Evolutionary conservation across 306 rosid species (phyloP).

Genomic region (Dicorynia guianensis): DNA sequence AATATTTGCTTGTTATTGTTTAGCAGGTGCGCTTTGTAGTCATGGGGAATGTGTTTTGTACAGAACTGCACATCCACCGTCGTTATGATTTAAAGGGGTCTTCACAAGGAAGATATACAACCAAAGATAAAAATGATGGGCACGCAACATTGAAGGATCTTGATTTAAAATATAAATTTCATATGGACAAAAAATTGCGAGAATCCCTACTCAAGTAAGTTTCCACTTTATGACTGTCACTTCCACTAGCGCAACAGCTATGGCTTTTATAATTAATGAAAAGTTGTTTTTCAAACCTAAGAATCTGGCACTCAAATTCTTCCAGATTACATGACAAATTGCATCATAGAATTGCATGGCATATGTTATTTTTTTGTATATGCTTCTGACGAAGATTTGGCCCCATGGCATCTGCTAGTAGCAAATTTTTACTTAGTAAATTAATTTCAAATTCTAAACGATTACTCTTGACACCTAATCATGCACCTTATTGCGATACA

Average conservation of each 20-base stretch:
- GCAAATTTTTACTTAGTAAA: background rate
- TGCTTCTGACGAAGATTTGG: background rate
- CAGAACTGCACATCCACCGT: conserved; percentile 86
- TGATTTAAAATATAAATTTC: conserved; percentile 82
- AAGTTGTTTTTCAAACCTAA: conserved; percentile 5
- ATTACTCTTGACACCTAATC: background rate
- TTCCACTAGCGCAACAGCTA: conserved; percentile 20
- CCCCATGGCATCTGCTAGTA: background rate
- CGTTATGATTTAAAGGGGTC: conserved; percentile 97
- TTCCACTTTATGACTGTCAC: conserved; percentile 21
- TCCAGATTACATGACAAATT: background rate
- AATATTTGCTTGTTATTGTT: conserved; percentile 41
- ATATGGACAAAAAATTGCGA: conserved; percentile 93
- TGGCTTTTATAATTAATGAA: conserved; percentile 15
- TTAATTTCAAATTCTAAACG: background rate
- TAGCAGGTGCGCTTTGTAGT: conserved; percentile 91
- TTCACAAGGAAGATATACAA: conserved; percentile 78
- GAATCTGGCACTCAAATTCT: background rate
- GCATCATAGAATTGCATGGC: conserved; percentile 15
- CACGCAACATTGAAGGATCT: conserved; percentile 88
- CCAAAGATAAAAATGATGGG: conserved; percentile 60
- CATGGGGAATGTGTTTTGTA: conserved; percentile 98
- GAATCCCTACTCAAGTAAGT: conserved; percentile 79
- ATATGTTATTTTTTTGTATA: background rate
- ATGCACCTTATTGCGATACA: background rate